Percentiles rank a stretch among this genome's conserved stretches.
phyloP scores from a whole-genome alignment of 192 early-diverging fungal species.

The Neocallimastix lanati region DNA sequence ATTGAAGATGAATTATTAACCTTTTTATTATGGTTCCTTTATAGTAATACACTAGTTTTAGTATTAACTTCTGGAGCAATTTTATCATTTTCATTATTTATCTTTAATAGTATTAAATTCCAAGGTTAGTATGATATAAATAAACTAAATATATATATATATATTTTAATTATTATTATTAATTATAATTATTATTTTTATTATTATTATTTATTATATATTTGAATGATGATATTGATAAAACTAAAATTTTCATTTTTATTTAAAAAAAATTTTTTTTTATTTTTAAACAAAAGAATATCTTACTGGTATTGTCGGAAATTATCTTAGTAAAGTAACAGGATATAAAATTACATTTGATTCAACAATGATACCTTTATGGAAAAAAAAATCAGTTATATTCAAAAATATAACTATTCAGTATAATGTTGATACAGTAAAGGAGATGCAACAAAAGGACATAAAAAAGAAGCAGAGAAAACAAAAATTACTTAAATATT shows the following conservation, averaged over 20 bases:
- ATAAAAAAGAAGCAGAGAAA: background rate
- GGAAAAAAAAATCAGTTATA: constrained; percentile 72
- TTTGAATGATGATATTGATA: no score
- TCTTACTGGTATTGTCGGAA: constrained; percentile 51
- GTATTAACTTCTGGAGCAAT: background rate
- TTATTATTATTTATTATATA: no score
- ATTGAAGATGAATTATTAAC: background rate
- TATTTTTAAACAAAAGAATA: no score
- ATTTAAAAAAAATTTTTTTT: no score
- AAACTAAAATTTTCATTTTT: no score
- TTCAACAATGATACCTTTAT: constrained; percentile 77
- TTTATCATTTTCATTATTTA: background rate
- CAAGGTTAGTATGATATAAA: background rate
- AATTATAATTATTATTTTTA: no score
- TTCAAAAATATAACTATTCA: constrained; percentile 59
- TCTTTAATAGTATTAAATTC: background rate
- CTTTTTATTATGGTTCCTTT: background rate
- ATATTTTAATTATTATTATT: no score
- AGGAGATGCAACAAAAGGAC: background rate
- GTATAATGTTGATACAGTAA: constrained; percentile 9
- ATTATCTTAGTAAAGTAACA: constrained; percentile 59
- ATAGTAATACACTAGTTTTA: background rate
- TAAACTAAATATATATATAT: no score
- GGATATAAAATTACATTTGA: constrained; percentile 75
- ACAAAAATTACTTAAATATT: background rate